A percentile compares a stretch with the other conserved stretches of the same genome.
These are phyloP conservation scores for Cystobasidiaceae sp. DNA, from an alignment of 1,284 basidiomycete genomes.

Conservation along the genomic window DNA sequence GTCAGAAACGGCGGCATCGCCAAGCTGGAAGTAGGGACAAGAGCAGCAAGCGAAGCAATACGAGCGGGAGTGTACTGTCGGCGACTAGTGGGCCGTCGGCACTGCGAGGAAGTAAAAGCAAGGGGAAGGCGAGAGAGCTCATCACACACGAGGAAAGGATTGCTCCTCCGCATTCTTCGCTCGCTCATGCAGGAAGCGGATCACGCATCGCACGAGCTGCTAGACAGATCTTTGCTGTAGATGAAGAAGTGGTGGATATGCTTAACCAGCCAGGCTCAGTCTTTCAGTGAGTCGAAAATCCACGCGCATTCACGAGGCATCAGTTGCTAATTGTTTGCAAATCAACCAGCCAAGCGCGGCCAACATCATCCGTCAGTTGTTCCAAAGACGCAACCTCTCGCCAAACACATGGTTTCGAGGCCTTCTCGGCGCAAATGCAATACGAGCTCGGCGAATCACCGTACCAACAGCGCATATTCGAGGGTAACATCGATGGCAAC, in stretches of 20 bases:
- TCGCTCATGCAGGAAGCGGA: background rate
- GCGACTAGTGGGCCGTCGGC: background rate
- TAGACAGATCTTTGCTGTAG: conserved; percentile 14
- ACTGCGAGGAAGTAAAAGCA: background rate
- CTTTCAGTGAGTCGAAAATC: conserved; percentile 1
- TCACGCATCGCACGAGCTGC: background rate
- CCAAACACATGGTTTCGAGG: background rate
- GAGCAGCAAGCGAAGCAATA: conserved; percentile 32
- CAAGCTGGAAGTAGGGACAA: conserved; percentile 30
- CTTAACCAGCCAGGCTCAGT: conserved; percentile 11
- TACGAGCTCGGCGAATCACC: conserved; percentile 15
- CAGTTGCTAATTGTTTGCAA: too few species aligned
- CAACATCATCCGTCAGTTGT: background rate
- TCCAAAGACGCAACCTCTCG: background rate
- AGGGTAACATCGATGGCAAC: background rate
- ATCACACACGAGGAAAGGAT: background rate
- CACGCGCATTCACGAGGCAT: background rate
- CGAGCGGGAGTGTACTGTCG: background rate
- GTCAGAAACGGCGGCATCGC: conserved; percentile 21
- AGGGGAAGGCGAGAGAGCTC: background rate
- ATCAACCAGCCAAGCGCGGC: background rate
- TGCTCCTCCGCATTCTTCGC: too few species aligned
- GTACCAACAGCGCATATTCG: background rate
- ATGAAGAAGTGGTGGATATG: conserved; percentile 18
- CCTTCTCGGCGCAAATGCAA: conserved; percentile 6